These are phyloP conservation scores for Ambrosia hybrid DNA, from an alignment of 140 eudicot species.

Conservation along the genomic window DNA sequence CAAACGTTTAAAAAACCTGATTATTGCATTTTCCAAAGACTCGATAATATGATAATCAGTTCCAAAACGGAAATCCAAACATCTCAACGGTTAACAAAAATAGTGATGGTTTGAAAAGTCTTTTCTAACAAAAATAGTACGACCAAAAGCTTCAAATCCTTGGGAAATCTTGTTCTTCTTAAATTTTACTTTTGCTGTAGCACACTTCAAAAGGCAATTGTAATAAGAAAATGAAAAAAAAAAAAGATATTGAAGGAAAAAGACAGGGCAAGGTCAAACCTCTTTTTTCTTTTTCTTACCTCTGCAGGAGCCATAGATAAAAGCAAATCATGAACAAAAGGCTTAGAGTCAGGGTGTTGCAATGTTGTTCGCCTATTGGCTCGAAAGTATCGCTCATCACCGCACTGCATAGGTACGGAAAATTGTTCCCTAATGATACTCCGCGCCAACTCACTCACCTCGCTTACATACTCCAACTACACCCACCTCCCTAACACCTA, in stretches of 20 bases:
- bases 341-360: constrained; percentile 72
- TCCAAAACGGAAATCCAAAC: no score
- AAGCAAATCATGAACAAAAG: constrained; percentile 80
- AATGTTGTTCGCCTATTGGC: constrained; percentile 60
- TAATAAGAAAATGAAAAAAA: constrained; percentile 66
- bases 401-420: no score
- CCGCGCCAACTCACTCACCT: no score
- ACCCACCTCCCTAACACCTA: no score
- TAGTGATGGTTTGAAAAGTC: neutral
- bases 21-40: no score
- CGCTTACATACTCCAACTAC: no score
- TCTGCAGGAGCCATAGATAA: constrained; percentile 95
- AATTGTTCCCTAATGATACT: no score
- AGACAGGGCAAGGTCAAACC: constrained; percentile 38
- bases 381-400: no score
- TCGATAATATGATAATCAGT: no score
- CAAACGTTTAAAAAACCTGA: no score
- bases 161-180: constrained; percentile 84
- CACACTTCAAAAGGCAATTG: constrained; percentile 97
- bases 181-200: constrained; percentile 73
- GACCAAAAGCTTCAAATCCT: constrained; percentile 62
- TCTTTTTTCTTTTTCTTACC: constrained; percentile 59
- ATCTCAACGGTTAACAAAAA: neutral
- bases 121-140: neutral
- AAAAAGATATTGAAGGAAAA: constrained; percentile 37